phyloP scores from a whole-genome alignment of 805 yeast genomes.

The Candida xiaguanensis region DNA sequence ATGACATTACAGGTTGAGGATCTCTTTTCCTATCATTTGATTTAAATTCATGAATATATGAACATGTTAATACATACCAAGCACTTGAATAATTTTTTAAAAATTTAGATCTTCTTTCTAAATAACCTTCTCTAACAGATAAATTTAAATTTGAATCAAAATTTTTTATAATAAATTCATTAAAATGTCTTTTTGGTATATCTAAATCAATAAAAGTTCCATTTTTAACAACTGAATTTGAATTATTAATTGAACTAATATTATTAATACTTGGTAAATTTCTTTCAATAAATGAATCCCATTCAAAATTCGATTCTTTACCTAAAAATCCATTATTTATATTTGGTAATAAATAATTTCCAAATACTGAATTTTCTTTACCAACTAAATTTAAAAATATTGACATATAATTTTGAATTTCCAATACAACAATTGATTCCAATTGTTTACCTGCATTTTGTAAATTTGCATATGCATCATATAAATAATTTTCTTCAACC shows the following conservation, averaged over 20 bases:
- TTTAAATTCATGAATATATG: conserved; percentile 87
- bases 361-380: conserved; percentile 68
- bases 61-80: conserved; percentile 88
- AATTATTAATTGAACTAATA: conserved; percentile 16
- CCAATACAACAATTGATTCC: conserved; percentile 80
- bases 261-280: conserved; percentile 44
- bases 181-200: conserved; percentile 32
- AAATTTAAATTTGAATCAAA: conserved; percentile 66
- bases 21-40: conserved; percentile 77
- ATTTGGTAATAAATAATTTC: conserved; percentile 61
- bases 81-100: conserved; percentile 88
- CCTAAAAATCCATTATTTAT: conserved; percentile 55
- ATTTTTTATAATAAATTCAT: conserved; percentile 61
- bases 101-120: conserved; percentile 89
- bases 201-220: conserved; percentile 40
- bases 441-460: conserved; percentile 86
- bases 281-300: conserved; percentile 77
- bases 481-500: conserved; percentile 78
- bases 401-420: conserved; percentile 77
- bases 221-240: conserved; percentile 21
- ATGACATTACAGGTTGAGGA: conserved; percentile 76
- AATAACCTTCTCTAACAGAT: conserved; percentile 65
- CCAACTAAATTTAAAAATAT: conserved; percentile 68
- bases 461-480: conserved; percentile 83
- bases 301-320: conserved; percentile 78